phyloP scores from a whole-genome alignment of 768 basidiomycete species.

The Pisolithus microcarpus region DNA sequence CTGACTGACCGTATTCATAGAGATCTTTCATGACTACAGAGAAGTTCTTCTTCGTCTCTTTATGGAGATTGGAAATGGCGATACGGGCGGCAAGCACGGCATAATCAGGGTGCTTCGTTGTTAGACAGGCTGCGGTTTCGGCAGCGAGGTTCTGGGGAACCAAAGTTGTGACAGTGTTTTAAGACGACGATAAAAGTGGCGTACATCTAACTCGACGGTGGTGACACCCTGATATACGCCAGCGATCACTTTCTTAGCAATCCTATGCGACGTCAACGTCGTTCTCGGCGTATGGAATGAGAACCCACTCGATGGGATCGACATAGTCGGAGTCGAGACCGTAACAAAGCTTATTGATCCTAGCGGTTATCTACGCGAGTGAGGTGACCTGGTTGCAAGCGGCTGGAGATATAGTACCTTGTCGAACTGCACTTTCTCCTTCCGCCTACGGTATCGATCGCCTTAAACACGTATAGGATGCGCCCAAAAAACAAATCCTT shows the following conservation, averaged over 20 bases:
- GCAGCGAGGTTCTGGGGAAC: constrained; percentile 78
- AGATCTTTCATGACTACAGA: constrained; percentile 88
- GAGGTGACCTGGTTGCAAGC: constrained; percentile 11
- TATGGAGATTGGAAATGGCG: constrained; percentile 97
- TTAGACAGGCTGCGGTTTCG: constrained; percentile 95
- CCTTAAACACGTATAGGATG: constrained; percentile 13
- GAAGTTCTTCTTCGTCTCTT: constrained; percentile 98
- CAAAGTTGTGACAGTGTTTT: constrained; percentile 2
- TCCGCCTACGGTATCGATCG: constrained; percentile 44
- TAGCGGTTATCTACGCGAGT: constrained; percentile 64
- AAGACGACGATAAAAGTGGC: constrained; percentile 21
- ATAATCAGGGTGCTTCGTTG: constrained; percentile 96
- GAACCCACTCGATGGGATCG: constrained; percentile 72
- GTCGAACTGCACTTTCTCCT: constrained; percentile 90
- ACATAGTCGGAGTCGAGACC: constrained; percentile 90
- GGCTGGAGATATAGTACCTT: constrained; percentile 47
- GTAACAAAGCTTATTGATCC: constrained; percentile 89
- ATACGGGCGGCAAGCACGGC: constrained; percentile 98
- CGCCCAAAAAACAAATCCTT: constrained; percentile 15
- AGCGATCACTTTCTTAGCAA: constrained; percentile 86
- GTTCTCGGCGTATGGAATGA: background rate
- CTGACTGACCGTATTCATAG: constrained; percentile 71
- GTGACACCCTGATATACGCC: constrained; percentile 96
- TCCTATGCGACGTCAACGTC: constrained; percentile 36
- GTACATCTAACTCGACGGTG: constrained; percentile 92